Base-by-base conservation (phyloP, 2,329 filamentous ascomycete species). In the Hypoxylon sp. region DNA sequence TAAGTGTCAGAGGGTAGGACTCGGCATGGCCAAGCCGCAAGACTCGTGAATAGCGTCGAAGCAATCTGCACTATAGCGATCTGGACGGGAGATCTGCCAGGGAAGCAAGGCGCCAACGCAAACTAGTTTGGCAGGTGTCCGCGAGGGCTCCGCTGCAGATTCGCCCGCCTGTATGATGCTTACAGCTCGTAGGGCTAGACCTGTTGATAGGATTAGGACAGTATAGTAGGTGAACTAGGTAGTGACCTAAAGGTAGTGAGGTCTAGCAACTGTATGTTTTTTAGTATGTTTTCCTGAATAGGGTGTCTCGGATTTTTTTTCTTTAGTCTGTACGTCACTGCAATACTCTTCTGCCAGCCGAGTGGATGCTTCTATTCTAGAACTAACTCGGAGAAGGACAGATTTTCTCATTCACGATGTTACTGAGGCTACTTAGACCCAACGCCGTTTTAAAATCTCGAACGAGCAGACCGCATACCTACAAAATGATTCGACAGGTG, bases 11-110 rank as follows among this genome's bases (percentile, higher is more conserved):
- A 65, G 46, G 61, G 42, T 52, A 58, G 46, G 48, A 52, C 42
- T 55, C 45, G 33, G 49, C 44, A 38, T 49, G 58, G 55, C 60
- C 52, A 58, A 61, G 44, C 32, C 60, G 48, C 48, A 50, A 58
- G 46, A 45, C 28, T 32, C 33, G 26, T 32, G 50, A 61, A 61
- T 67, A 59, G 56, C 36, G 54, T 57, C 58, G 38, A 60, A 42
- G 42, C 16, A 57, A 45, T 50, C 36, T 36, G 51, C 45, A 51
- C 44, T 52, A 16, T 42, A 57, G 44, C 28, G 24, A 30, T 55
- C 28, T 53, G 51, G 46, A 56, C 58, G 36, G 57, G 61, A 55
- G 46, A 61, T 62, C 57, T 60, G 45, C 52, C 38, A 59, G 26
- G 42, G 36, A 36, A 32, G 33, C 55, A 48, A 48, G 36, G 45